phyloP scores from a whole-genome alignment of 164 flowering plant species.

The Houttuynia cordata region DNA sequence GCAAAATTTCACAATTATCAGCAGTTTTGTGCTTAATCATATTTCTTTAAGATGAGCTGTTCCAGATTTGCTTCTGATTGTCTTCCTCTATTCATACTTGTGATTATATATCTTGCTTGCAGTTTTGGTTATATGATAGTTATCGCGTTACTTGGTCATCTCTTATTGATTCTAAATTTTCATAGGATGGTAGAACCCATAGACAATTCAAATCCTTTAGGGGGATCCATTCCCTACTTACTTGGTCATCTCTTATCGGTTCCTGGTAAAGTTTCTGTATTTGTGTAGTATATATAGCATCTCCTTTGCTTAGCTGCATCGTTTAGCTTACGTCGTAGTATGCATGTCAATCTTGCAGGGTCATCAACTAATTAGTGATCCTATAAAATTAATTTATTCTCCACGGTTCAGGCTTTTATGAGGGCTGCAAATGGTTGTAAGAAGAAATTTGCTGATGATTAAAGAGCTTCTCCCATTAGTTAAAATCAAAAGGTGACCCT shows the following conservation, averaged over 20 bases:
- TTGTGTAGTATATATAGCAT: no score
- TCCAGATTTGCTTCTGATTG: no score
- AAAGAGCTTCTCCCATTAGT: slow-evolving; percentile 95
- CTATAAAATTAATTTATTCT: slow-evolving; percentile 70
- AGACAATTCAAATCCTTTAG: slow-evolving; percentile 51
- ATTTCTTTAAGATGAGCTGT: no score
- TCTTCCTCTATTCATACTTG: no score
- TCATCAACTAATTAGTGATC: slow-evolving; percentile 27
- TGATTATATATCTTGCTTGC: no score
- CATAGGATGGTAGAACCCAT: slow-evolving; percentile 42
- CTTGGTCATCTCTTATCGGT: no score
- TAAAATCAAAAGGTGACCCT: slow-evolving; percentile 91
- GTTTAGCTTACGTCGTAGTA: neutral
- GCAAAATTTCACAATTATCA: no score
- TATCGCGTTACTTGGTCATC: neutral
- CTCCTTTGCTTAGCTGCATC: neutral
- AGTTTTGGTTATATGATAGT: no score
- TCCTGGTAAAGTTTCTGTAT: no score
- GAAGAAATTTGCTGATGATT: slow-evolving; percentile 56
- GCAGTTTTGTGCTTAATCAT: no score
- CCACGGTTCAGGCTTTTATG: slow-evolving; percentile 81
- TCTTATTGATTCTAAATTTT: slow-evolving; percentile 2
- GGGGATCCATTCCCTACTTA: slow-evolving; percentile 19
- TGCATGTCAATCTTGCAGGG: slow-evolving; percentile 23
- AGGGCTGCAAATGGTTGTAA: slow-evolving; percentile 78